These are phyloP conservation scores for Adenanthera pavonina DNA, from an alignment of 306 rosid genomes.

Conservation along the genomic window DNA sequence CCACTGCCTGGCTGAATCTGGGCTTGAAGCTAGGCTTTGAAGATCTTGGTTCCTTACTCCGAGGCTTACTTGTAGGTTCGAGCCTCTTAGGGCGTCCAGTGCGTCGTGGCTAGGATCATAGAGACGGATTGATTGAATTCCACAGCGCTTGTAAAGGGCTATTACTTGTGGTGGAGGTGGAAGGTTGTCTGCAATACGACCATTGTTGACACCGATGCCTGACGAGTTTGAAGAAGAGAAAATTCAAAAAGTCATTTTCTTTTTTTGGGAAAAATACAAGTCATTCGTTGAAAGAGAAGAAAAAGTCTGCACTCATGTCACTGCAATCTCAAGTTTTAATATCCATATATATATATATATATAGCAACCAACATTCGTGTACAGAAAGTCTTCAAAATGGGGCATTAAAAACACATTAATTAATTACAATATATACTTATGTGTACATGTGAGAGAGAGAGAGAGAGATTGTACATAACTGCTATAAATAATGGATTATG, in stretches of 20 bases:
- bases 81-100: slow-evolving; percentile 34
- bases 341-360: no score
- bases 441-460: no score
- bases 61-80: slow-evolving; percentile 33
- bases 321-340: no score
- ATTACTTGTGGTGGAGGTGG: slow-evolving; percentile 34
- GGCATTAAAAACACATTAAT: no score
- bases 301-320: no score
- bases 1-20: slow-evolving; percentile 33
- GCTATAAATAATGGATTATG: no score
- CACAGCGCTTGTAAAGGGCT: slow-evolving; percentile 25
- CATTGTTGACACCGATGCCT: slow-evolving; percentile 37
- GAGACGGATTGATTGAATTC: slow-evolving; percentile 24
- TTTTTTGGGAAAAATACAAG: neutral
- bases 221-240: neutral
- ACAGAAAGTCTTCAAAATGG: no score
- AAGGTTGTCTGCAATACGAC: slow-evolving; percentile 34
- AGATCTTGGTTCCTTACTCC: slow-evolving; percentile 27
- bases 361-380: no score
- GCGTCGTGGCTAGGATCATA: slow-evolving; percentile 38
- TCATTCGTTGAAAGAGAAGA: neutral
- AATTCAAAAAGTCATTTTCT: no score
- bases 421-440: no score
- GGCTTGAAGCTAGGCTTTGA: slow-evolving; percentile 15
- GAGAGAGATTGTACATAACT: no score